Percentiles rank a stretch among this genome's conserved stretches.
phyloP scores from a whole-genome alignment of 1,284 basidiomycete genomes.

The Cryptococcus sp. region DNA sequence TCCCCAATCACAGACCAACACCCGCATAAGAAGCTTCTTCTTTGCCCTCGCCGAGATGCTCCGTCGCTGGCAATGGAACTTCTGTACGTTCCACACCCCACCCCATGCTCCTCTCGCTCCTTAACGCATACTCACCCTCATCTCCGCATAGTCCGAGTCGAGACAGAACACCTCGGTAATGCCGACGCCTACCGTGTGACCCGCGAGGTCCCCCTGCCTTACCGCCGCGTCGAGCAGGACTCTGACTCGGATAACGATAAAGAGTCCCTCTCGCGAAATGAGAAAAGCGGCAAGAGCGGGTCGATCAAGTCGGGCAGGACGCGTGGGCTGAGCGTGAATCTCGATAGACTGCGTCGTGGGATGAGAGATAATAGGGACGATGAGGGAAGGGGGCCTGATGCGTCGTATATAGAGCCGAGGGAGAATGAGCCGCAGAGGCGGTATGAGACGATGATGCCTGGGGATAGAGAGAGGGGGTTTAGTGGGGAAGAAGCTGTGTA shows the following conservation, averaged over 20 bases:
- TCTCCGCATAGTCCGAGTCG: conserved; percentile 39
- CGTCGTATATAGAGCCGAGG: conserved; percentile 33
- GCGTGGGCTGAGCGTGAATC: not conserved
- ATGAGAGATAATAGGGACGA: not conserved
- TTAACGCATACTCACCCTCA: conserved; percentile 11
- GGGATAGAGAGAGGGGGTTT: conserved; percentile 19
- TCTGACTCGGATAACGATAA: conserved; percentile 17
- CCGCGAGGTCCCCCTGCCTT: conserved; percentile 44
- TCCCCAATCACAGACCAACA: conserved; percentile 55
- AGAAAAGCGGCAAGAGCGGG: not conserved
- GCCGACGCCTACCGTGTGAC: conserved; percentile 48
- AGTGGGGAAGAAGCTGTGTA: not conserved
- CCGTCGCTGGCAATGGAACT: conserved; percentile 86
- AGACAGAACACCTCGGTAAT: conserved; percentile 51
- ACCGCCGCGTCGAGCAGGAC: conserved; percentile 29
- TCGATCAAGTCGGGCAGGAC: not conserved
- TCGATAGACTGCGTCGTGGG: conserved; percentile 1
- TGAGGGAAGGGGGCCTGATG: conserved; percentile 34
- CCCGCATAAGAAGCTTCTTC: conserved; percentile 64
- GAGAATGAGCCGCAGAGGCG: conserved; percentile 36
- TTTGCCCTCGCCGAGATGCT: conserved; percentile 72
- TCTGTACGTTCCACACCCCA: conserved; percentile 61
- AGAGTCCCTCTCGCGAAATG: not conserved
- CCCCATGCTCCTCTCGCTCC: no score
- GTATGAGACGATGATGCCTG: conserved; percentile 42